Percentiles rank a stretch among this genome's conserved stretches.
These are phyloP conservation scores for Aspergillus hancockii DNA, from an alignment of 495 filamentous ascomycete species.

Conservation along the genomic window DNA sequence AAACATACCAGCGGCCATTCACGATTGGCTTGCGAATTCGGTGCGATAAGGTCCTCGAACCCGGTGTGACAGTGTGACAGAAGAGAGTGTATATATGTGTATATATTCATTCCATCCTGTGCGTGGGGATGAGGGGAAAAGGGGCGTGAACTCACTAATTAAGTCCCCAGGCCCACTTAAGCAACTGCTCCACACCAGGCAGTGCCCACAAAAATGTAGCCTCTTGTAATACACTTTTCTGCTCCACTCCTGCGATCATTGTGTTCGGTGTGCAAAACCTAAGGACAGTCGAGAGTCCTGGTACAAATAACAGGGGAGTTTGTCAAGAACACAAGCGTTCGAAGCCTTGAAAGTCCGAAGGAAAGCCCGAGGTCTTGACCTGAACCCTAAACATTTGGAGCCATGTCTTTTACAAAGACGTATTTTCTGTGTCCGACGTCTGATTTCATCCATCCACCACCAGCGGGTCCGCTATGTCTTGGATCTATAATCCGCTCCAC, in stretches of 20 bases:
- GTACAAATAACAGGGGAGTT: not conserved
- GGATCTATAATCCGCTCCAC: conserved; percentile 37
- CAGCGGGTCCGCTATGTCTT: conserved; percentile 31
- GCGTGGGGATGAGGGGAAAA: not conserved
- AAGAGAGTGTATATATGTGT: not conserved
- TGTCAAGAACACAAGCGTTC: not conserved
- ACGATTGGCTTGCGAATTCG: conserved; percentile 12
- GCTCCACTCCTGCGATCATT: conserved; percentile 6
- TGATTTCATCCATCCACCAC: conserved; percentile 34
- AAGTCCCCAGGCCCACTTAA: conserved; percentile 5
- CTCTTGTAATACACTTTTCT: conserved; percentile 5
- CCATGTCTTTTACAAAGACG: conserved; percentile 26
- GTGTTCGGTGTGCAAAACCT: not conserved
- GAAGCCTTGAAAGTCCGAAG: not conserved
- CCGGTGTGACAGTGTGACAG: conserved; percentile 10
- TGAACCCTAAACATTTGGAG: conserved; percentile 9
- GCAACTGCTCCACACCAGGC: conserved; percentile 1
- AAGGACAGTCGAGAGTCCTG: not conserved
- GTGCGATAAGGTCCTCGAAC: not conserved
- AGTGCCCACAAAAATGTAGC: not conserved
- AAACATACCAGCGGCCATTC: not conserved
- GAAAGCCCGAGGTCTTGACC: not conserved
- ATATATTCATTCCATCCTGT: not conserved
- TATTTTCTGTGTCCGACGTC: conserved; percentile 32
- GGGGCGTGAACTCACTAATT: not conserved